Evolutionary conservation across 148 eudicot species (phyloP).

Genomic region (Heliosperma pusillum): DNA sequence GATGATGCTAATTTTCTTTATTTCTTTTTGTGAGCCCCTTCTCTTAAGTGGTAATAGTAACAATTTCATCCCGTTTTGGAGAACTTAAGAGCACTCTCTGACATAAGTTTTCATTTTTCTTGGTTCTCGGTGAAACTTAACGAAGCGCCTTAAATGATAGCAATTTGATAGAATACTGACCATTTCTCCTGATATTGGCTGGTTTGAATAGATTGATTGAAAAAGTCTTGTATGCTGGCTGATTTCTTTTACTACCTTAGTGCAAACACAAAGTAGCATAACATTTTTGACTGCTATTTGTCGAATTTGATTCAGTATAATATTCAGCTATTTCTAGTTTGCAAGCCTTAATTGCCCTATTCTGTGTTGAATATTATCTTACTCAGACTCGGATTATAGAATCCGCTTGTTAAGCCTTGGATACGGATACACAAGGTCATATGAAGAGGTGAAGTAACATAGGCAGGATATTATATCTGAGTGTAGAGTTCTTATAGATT

Average conservation of each 20-base stretch:
- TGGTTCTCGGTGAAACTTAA: not conserved
- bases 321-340: conserved; percentile 10
- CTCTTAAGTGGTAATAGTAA: conserved; percentile 13
- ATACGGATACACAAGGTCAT: too few relatives aligned
- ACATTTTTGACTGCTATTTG: not conserved
- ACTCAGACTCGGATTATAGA: not conserved
- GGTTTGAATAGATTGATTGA: not conserved
- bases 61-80: not conserved
- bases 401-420: not conserved
- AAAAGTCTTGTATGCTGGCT: not conserved
- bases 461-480: not conserved
- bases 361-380: not conserved
- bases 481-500: not conserved
- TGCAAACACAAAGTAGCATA: not conserved
- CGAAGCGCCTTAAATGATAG: not conserved
- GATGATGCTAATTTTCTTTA: not conserved
- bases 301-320: not conserved
- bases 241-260: not conserved
- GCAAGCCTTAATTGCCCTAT: not conserved
- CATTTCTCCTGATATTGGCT: not conserved
- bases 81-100: not conserved
- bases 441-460: not conserved
- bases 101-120: not conserved
- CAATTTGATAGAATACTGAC: not conserved
- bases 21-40: not conserved